Evolutionary conservation across 257 asterid species (phyloP), one percentile per base, ranked within the genome.

Genomic region (Solanum acaule): DNA sequence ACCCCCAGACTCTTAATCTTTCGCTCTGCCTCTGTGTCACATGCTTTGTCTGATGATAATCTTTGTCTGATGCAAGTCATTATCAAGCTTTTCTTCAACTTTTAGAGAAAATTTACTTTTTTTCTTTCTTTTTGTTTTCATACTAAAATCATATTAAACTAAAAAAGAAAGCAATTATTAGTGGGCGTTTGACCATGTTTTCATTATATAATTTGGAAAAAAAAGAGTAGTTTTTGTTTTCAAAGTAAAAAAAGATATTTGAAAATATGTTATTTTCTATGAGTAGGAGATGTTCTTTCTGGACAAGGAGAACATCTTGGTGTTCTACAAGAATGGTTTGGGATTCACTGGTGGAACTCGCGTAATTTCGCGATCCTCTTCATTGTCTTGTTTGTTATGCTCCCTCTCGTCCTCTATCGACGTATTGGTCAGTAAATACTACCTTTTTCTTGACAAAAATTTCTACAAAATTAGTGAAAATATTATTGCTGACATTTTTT

Each of bases 311-410:
- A 92, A 29, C 98, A 97, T 82, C 31, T 49, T 88, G 99, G 99
- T 25, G 94, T 97, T 84, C 72, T 97, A 87, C 99, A 96, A 87
- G 98, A 94, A 92, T 96, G 98, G 99, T 95, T 96, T 71, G 99
- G 99, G 6, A 86, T 90, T 81, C 98, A 97, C 9, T 96, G 99
- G 99, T 97, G 99, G 99, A 97, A 94, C 49, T 81, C 90, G 27
- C 98, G 99, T 3, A 90, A 94, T 2, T 95, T 96, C 52, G 91
- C 98, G 6, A 90, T 96, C 73, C 93, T 96, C 87, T 93, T 95
- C 87, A 84, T 96, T 3, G 89, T 94, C 31, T 83, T 94, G 27
- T 93, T 95, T 8, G 93, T 95, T 76, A 94, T 95, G 95, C 93
- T 95, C 75, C 98, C 98, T 0, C 94, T 96, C 7, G 95, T 95